phyloP scores from a whole-genome alignment of 805 yeast species.

The Yamadazyma endophytica region DNA sequence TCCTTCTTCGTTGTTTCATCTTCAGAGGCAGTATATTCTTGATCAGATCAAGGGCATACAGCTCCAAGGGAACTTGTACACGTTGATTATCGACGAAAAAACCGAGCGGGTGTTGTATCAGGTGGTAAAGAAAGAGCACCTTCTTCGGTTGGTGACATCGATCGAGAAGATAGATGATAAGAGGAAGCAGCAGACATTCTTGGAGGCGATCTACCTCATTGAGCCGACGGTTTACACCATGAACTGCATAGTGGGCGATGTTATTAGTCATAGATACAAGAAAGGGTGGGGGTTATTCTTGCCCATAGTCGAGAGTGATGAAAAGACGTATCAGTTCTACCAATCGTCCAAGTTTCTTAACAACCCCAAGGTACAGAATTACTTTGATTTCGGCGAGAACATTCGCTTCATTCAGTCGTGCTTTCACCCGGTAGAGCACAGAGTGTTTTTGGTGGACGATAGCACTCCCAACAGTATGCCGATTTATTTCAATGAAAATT shows the following conservation, averaged over 20 bases:
- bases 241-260: slow-evolving; percentile 76
- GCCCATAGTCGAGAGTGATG: slow-evolving; percentile 40
- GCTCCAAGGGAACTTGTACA: slow-evolving; percentile 26
- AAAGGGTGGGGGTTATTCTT: slow-evolving; percentile 70
- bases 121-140: slow-evolving; percentile 45
- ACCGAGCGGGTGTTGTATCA: slow-evolving; percentile 46
- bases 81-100: slow-evolving; percentile 52
- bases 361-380: slow-evolving; percentile 25
- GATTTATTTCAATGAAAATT: slow-evolving; percentile 62
- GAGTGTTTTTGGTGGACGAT: slow-evolving; percentile 65
- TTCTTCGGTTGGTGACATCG: slow-evolving; percentile 55
- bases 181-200: slow-evolving; percentile 56
- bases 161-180: slow-evolving; percentile 60
- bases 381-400: slow-evolving; percentile 26
- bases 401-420: slow-evolving; percentile 28
- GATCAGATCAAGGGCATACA: slow-evolving; percentile 27
- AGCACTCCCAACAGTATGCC: slow-evolving; percentile 57
- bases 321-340: slow-evolving; percentile 7
- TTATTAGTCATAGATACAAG: slow-evolving; percentile 66
- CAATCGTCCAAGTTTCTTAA: slow-evolving; percentile 21
- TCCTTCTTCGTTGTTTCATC: slow-evolving; percentile 22
- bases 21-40: slow-evolving; percentile 27
- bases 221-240: slow-evolving; percentile 66
- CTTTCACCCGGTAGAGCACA: slow-evolving; percentile 63
- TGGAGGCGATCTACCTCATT: slow-evolving; percentile 77